Evolutionary conservation across 2,329 filamentous ascomycete species (phyloP).

Genomic region (Exserohilum rostratum): DNA sequence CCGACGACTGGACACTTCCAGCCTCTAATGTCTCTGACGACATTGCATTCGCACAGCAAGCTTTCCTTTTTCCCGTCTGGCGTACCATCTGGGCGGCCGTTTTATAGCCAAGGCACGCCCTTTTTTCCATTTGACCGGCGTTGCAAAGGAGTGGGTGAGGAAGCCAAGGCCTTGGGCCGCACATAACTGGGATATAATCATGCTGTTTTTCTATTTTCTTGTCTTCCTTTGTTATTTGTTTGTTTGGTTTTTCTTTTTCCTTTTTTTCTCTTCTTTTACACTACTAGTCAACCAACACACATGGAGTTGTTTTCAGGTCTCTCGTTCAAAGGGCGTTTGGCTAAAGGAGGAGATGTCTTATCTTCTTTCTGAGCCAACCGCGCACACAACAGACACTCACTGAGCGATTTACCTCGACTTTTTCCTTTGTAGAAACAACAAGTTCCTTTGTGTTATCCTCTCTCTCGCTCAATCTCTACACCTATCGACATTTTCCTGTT

Average conservation of each 20-base stretch:
- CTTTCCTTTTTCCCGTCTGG: not conserved
- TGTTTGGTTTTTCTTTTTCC: conserved; percentile 18
- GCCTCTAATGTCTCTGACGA: conserved; percentile 1
- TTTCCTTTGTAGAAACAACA: conserved; percentile 29
- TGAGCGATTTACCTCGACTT: conserved; percentile 3
- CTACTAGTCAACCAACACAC: no score
- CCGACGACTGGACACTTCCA: not conserved
- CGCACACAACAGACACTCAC: no score
- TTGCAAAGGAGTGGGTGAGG: not conserved
- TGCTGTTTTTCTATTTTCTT: not conserved
- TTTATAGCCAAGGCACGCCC: not conserved
- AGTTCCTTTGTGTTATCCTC: not conserved
- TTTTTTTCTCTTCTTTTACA: no score
- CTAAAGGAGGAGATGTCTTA: no score
- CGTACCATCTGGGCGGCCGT: not conserved
- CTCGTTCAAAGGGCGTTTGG: no score
- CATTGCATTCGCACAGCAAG: not conserved
- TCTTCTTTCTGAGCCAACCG: no score
- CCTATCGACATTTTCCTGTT: not conserved
- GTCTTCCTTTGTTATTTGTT: not conserved
- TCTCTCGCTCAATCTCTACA: not conserved
- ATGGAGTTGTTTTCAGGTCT: no score
- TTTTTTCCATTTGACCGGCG: not conserved
- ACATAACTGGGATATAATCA: not conserved
- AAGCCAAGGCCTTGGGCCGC: conserved; percentile 1